Conservation (phyloP, 83 land plant species). For the Picea abies region DNA sequence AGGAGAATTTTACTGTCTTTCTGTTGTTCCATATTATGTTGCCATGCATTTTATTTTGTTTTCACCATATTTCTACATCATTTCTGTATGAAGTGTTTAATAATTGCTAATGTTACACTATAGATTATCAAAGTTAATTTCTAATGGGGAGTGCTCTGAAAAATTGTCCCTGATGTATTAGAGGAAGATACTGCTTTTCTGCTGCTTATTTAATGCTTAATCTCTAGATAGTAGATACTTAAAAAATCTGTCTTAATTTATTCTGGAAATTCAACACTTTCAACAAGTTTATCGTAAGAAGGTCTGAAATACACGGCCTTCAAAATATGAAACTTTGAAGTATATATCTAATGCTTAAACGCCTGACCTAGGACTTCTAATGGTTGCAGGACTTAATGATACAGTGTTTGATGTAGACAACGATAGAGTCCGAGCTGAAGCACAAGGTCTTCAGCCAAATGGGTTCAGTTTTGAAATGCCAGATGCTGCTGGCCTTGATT, state of each 20-base stretch:
- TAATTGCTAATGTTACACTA: neutral
- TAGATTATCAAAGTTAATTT: neutral
- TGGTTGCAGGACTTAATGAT: slow-evolving; percentile 78
- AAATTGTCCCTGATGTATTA: neutral
- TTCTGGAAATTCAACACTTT: neutral
- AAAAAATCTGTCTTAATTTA: neutral
- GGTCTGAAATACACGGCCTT: neutral
- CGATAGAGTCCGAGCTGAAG: slow-evolving; percentile 77
- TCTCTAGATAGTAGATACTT: neutral
- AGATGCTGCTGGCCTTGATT: slow-evolving; percentile 80
- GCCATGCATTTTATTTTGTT: too few species aligned
- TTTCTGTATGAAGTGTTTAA: neutral
- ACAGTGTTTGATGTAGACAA: slow-evolving; percentile 96
- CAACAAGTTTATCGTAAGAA: neutral
- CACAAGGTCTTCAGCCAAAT: slow-evolving; percentile 74
- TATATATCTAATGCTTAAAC: neutral
- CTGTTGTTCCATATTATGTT: too few species aligned
- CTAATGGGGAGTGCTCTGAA: neutral
- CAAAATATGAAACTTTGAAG: neutral
- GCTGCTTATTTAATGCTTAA: neutral
- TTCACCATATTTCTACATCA: neutral
- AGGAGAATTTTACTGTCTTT: too few species aligned
- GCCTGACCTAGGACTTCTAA: neutral
- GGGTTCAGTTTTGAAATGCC: slow-evolving; percentile 93
- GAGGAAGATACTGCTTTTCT: neutral